Base-by-base conservation (phyloP, 352 stramenopile genomes). In the Phytophthora sansomeana region DNA sequence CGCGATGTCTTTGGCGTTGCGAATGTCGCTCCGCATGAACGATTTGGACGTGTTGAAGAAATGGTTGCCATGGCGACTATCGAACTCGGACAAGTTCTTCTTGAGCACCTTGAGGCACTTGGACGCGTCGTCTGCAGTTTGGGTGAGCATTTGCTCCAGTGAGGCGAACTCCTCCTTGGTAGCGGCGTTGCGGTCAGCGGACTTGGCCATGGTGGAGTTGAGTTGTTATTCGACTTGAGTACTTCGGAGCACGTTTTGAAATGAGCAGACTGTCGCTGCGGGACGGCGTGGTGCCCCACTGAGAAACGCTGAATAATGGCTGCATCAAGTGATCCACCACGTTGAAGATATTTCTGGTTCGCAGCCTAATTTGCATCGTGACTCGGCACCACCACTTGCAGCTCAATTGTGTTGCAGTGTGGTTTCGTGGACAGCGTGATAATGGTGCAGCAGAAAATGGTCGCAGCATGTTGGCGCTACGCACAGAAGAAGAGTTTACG, bases 31-130 rank as follows among this genome's bases (percentile, higher is more conserved):
- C 24, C 54, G 53, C 59, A 74, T 49, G 29, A 50, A 69, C 30
- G 53, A 70, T 35, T 66, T 67, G 46, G 66, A 49, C 32, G 59
- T 62, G 35, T 58, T 29, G 14, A 47, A 4, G 29, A 70, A 30
- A 24, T 57, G 52, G 47, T 70, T 55, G 28, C 49, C 53, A 39
- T 74, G 52, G 3, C 52, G 66, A 19, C 38, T 63, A 19, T 74
- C 66, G 35, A 63, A 70, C 5, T 63, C 66, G 4, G 66, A 56
- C 28, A 74, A 17, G 13, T 59, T 74, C 47, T 46, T 74, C 54
- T 74, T 74, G 0, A 74, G 48, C 28, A 52, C 10, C 28, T 56
- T 58, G 7, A 74, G 66, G 24, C 66, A 74, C 21, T 29, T 48
- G 14, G 42, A 46, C 16, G 48, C 53, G 17, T 74, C 60, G 29